A percentile compares a stretch with the other conserved stretches of the same genome.
phyloP scores from a whole-genome alignment of 148 eudicot genomes.

The Rhododendron williamsianum region DNA sequence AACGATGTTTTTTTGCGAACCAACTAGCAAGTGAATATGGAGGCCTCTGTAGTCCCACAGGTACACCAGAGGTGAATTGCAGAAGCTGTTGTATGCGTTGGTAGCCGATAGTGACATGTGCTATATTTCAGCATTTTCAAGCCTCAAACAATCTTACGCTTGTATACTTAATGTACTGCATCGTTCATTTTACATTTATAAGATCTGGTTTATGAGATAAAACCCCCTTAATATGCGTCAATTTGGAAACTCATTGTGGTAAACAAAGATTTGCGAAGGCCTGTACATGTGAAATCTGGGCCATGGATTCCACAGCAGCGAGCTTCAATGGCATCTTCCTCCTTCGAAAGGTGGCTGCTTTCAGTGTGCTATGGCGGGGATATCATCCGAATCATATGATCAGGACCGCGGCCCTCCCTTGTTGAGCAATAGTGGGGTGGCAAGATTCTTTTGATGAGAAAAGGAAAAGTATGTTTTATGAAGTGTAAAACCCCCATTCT shows the following conservation, averaged over 20 bases:
- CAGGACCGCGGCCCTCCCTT: conserved; percentile 12
- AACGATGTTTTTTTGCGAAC: background rate
- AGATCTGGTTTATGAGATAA: background rate
- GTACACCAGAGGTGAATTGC: background rate
- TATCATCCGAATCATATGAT: conserved; percentile 3
- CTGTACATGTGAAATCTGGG: background rate
- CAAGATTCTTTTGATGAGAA: conserved; percentile 21
- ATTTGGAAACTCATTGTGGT: background rate
- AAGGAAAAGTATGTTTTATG: conserved; percentile 27
- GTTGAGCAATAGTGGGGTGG: conserved; percentile 22
- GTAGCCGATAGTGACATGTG: background rate
- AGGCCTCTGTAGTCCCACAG: background rate
- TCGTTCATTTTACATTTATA: background rate
- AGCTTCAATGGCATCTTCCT: background rate
- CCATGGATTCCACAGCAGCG: background rate
- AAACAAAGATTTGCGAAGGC: background rate
- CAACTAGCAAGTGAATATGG: background rate
- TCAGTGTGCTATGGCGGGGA: background rate
- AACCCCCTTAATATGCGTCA: background rate
- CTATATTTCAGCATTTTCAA: background rate
- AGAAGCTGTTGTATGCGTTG: background rate
- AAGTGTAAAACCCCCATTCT: conserved; percentile 41
- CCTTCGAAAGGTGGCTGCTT: background rate
- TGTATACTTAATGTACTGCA: background rate
- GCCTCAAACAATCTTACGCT: background rate